Base-by-base conservation (phyloP, 208 protist genomes). In the Porcisia deanei region DNA sequence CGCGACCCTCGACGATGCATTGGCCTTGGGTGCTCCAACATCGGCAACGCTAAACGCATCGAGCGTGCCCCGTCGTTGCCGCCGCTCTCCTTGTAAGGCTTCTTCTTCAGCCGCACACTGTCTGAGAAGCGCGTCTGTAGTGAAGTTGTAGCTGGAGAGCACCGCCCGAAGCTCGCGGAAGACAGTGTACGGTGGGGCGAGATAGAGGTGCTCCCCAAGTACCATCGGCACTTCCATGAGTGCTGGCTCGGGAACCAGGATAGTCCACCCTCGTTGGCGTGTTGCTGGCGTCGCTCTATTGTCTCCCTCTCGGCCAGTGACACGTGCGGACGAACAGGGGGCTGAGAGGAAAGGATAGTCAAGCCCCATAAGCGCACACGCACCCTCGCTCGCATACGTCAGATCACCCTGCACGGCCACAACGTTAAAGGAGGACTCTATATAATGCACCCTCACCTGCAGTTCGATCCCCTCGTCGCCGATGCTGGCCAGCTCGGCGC, bases 101-200 rank as follows among this genome's bases (percentile, higher is more conserved):
- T 39, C 68, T 60, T 75, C 68, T 53, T 67, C 22, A 54, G 34
- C 73, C 43, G 68, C 54, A 20, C 83, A 73, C 61, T 78, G 66
- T 7, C 57, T 52, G 37, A 93, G 53, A 2, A 90, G 71, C 30
- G 76, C 75, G 72, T 92, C 85, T 1, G 85, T 84, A 7, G 88
- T 93, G 55, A 95, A 80, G 67, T 82, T 87, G 68, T 93, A 85
- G 30, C 81, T 88, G 39, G 87, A 69, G 34, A 95, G 73, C 30
- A 95, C 85, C 2, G 73, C 20, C 9, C 58, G 69, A 43, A 72
- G 7, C 16, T 69, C 34, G 39, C 85, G 73, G 58, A 84, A 89
- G 41, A 84, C 79, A 53, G 85, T 86, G 71, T 91, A 93, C 0
- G 88, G 88, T 1, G 72, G n/a, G 4, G 80, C 78, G 9, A 93